phyloP scores from a whole-genome alignment of 2,329 filamentous ascomycete genomes.

The Pseudogymnoascus pannorum region DNA sequence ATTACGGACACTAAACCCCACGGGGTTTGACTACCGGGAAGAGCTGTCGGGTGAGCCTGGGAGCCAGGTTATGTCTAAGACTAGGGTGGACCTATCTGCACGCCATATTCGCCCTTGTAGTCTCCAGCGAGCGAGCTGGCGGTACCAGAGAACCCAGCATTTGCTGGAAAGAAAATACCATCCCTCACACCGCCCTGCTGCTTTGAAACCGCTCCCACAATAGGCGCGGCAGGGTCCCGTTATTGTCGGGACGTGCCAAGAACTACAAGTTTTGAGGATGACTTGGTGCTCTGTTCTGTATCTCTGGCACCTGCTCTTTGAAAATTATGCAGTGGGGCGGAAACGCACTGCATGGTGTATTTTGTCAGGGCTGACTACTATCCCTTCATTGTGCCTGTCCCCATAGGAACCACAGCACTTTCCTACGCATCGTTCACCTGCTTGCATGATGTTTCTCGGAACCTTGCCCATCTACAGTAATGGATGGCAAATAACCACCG shows the following conservation, averaged over 20 bases:
- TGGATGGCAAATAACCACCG: not conserved
- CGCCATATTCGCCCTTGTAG: not conserved
- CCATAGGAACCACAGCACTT: not conserved
- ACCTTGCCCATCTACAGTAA: not conserved
- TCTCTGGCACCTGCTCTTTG: not conserved
- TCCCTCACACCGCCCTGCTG: not conserved
- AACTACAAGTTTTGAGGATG: not conserved
- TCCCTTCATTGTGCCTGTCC: not conserved
- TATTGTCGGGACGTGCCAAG: not conserved
- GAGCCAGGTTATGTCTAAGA: not conserved
- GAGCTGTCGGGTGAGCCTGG: not conserved
- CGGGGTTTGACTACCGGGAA: not conserved
- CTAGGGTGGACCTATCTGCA: not conserved
- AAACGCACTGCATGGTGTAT: not conserved
- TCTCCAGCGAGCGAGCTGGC: not conserved
- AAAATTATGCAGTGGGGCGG: not conserved
- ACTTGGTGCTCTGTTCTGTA: not conserved
- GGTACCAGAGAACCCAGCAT: not conserved
- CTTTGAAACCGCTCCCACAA: not conserved
- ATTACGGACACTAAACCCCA: not conserved
- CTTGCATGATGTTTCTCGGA: not conserved
- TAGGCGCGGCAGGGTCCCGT: conserved; percentile 7
- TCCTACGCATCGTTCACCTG: not conserved
- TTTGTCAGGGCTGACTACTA: not conserved
- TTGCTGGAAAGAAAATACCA: not conserved